phyloP scores from a whole-genome alignment of 2,329 filamentous ascomycete genomes.

The Calonectria henricotiae region DNA sequence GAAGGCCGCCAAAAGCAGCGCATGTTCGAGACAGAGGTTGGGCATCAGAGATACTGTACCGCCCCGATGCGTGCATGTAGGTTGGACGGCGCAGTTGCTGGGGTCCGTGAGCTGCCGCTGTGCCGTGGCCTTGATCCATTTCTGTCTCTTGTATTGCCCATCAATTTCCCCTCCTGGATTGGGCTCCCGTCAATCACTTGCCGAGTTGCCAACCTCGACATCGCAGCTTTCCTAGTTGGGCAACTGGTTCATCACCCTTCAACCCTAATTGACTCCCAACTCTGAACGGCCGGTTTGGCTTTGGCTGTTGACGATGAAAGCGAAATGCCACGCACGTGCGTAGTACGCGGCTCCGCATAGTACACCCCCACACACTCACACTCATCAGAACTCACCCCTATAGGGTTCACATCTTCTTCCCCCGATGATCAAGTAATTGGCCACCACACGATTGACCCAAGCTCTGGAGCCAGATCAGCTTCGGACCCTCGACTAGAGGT shows the following conservation, averaged over 20 bases:
- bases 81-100: not conserved
- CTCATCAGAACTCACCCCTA: not conserved
- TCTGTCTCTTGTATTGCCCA: not conserved
- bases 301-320: not conserved
- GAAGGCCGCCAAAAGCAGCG: constrained; percentile 1
- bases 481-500: not conserved
- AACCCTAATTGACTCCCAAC: constrained; percentile 9
- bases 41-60: constrained; percentile 12
- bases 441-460: not conserved
- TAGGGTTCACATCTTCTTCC: not conserved
- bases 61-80: not conserved
- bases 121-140: not conserved
- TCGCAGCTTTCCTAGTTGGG: constrained; percentile 7
- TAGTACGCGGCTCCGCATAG: constrained; percentile 5
- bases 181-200: constrained; percentile 5
- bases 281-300: not conserved
- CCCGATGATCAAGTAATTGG: not conserved
- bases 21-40: constrained; percentile 6
- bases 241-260: not conserved
- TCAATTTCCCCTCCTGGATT: not conserved
- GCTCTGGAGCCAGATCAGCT: not conserved
- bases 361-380: not conserved
- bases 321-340: not conserved
- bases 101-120: constrained; percentile 12
- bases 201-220: constrained; percentile 3